Conservation (phyloP, 306 rosid species). For the Aeschynomene evenia region DNA sequence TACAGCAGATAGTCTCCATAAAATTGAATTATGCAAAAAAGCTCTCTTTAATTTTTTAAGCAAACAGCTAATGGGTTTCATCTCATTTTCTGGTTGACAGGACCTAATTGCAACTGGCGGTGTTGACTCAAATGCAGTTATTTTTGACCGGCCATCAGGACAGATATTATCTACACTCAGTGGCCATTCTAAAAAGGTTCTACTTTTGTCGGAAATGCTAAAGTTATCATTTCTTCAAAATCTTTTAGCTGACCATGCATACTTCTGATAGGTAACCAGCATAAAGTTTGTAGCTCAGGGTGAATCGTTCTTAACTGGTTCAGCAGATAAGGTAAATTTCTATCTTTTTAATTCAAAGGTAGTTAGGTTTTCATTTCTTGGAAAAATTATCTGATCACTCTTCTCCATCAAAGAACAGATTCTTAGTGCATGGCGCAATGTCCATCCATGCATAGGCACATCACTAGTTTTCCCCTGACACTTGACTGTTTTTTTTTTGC, state of each 20-base stretch:
- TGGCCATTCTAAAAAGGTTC: slow-evolving; percentile 96
- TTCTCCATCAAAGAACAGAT: background rate
- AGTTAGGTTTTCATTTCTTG: background rate
- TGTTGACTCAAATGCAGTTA: slow-evolving; percentile 85
- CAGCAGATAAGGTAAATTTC: slow-evolving; percentile 80
- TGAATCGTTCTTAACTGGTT: slow-evolving; percentile 67
- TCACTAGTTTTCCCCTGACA: background rate
- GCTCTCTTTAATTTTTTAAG: background rate
- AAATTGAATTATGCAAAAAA: background rate
- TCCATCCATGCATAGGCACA: background rate
- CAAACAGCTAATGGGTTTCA: background rate
- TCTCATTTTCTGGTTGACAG: slow-evolving; percentile 42
- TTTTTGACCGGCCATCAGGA: slow-evolving; percentile 87
- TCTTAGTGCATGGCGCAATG: background rate
- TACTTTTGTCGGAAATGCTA: background rate
- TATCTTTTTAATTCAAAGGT: background rate
- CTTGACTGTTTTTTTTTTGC: background rate
- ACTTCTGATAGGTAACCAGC: slow-evolving; percentile 67
- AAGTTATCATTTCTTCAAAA: background rate
- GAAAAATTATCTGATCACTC: background rate
- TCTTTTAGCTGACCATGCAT: slow-evolving; percentile 28
- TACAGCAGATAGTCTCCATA: slow-evolving; percentile 18
- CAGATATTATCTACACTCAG: slow-evolving; percentile 87
- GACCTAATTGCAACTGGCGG: slow-evolving; percentile 95
- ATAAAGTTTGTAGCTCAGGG: slow-evolving; percentile 84